phyloP scores from a whole-genome alignment of 805 yeast species.

The Candida morakotiae region DNA sequence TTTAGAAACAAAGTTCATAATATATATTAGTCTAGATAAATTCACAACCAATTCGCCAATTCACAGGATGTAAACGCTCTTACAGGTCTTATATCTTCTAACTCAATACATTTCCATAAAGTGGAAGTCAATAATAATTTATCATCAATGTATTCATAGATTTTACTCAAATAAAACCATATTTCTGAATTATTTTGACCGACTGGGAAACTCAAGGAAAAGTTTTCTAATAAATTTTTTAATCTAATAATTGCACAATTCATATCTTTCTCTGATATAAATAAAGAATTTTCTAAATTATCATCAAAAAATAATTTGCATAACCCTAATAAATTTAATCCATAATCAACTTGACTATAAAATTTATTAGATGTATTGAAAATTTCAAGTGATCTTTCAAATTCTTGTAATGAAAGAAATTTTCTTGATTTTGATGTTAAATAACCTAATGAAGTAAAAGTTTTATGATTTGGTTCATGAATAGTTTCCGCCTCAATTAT shows the following conservation, averaged over 20 bases:
- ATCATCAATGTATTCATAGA: conserved; percentile 59
- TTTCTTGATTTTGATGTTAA: conserved; percentile 40
- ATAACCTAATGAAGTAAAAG: conserved; percentile 48
- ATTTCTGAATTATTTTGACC: conserved; percentile 49
- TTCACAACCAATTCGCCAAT: too few relatives aligned
- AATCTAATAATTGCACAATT: conserved; percentile 59
- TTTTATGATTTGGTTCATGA: conserved; percentile 41
- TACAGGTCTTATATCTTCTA: conserved; percentile 61
- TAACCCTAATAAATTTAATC: conserved; percentile 52
- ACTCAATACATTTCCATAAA: conserved; percentile 60
- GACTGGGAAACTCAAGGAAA: conserved; percentile 34
- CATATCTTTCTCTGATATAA: conserved; percentile 52
- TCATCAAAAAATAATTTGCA: conserved; percentile 47
- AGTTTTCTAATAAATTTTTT: conserved; percentile 41
- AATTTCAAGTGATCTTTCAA: conserved; percentile 56
- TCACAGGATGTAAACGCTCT: conserved; percentile 22
- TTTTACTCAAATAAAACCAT: conserved; percentile 63
- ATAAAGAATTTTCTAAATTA: conserved; percentile 28
- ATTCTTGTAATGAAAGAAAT: conserved; percentile 54
- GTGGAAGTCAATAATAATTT: conserved; percentile 42
- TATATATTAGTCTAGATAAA: too few relatives aligned
- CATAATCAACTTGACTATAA: conserved; percentile 32
- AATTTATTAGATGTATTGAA: conserved; percentile 21
- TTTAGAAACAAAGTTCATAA: too few relatives aligned
- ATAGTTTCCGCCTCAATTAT: conserved; percentile 64